These are phyloP conservation scores for Ascochyta pisi DNA, from an alignment of 2,329 filamentous ascomycete species.

Conservation along the genomic window DNA sequence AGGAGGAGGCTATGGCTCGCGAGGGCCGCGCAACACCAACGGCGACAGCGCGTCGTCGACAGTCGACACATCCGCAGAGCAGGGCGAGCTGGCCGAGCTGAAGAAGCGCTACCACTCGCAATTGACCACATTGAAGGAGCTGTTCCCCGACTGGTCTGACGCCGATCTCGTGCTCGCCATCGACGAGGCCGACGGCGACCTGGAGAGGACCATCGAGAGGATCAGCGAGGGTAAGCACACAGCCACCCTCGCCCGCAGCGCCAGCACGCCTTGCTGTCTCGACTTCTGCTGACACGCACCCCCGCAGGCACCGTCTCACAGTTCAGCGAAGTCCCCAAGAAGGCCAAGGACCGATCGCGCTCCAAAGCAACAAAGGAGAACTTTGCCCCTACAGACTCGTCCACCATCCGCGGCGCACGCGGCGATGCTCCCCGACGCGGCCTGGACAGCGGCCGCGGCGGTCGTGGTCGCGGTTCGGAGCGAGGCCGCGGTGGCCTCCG, in stretches of 20 bases:
- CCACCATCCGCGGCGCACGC: slow-evolving; percentile 33
- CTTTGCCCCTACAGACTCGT: slow-evolving; percentile 56
- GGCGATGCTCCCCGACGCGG: slow-evolving; percentile 37
- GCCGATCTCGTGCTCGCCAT: slow-evolving; percentile 93
- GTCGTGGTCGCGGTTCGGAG: slow-evolving; percentile 69
- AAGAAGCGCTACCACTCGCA: slow-evolving; percentile 87
- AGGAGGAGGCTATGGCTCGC: slow-evolving; percentile 66
- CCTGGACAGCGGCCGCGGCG: slow-evolving; percentile 50
- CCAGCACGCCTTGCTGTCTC: neutral
- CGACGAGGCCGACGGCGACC: slow-evolving; percentile 81
- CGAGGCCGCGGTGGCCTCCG: slow-evolving; percentile 58
- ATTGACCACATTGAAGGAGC: slow-evolving; percentile 82
- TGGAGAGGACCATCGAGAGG: slow-evolving; percentile 75
- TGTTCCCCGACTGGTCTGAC: slow-evolving; percentile 95
- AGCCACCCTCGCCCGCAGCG: slow-evolving; percentile 1
- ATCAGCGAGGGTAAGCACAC: slow-evolving; percentile 74
- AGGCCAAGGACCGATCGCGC: slow-evolving; percentile 75
- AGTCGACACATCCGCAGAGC: slow-evolving; percentile 73
- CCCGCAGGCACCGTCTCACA: slow-evolving; percentile 75
- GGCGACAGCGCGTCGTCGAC: slow-evolving; percentile 70
- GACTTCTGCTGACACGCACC: slow-evolving; percentile 15
- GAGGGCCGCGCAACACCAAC: slow-evolving; percentile 66
- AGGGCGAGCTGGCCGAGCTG: slow-evolving; percentile 88
- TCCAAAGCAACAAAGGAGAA: slow-evolving; percentile 72
- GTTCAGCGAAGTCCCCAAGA: slow-evolving; percentile 78